These are phyloP conservation scores for Endocarpon pusillum DNA, from an alignment of 495 filamentous ascomycete genomes.

Conservation along the genomic window DNA sequence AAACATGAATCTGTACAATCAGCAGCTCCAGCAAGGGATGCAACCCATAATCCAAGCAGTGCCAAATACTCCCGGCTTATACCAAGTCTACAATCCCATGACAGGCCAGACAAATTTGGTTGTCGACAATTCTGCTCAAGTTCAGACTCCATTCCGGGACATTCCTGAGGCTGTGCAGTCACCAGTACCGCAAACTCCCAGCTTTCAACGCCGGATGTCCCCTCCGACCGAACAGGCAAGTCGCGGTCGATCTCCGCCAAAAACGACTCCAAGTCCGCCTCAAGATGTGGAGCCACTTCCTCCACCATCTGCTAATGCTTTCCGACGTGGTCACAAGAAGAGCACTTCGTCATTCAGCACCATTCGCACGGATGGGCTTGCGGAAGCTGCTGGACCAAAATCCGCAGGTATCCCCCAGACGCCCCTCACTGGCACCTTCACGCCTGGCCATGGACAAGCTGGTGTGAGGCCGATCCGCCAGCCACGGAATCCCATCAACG, in stretches of 20 bases:
- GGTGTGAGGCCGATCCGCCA: conserved; percentile 92
- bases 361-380: conserved; percentile 39
- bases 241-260: conserved; percentile 44
- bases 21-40: conserved; percentile 57
- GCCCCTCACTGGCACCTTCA: conserved; percentile 74
- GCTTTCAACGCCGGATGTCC: conserved; percentile 60
- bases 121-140: conserved; percentile 35
- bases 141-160: conserved; percentile 14
- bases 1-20: conserved; percentile 38
- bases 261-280: conserved; percentile 42
- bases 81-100: conserved; percentile 64
- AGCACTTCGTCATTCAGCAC: conserved; percentile 62
- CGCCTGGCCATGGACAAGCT: conserved; percentile 78
- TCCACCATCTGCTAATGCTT: conserved; percentile 65
- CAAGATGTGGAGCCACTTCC: conserved; percentile 54
- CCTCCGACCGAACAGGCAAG: conserved; percentile 44
- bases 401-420: conserved; percentile 64
- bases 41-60: conserved; percentile 54
- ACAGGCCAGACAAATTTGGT: conserved; percentile 66
- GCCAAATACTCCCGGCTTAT: conserved; percentile 54
- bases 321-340: conserved; percentile 88
- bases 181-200: conserved; percentile 33
- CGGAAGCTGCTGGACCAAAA: conserved; percentile 50
- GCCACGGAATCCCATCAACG: conserved; percentile 75
- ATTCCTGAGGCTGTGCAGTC: conserved; percentile 17